phyloP scores from a whole-genome alignment of 2,329 filamentous ascomycete genomes.

The Fusarium odoratissimum region DNA sequence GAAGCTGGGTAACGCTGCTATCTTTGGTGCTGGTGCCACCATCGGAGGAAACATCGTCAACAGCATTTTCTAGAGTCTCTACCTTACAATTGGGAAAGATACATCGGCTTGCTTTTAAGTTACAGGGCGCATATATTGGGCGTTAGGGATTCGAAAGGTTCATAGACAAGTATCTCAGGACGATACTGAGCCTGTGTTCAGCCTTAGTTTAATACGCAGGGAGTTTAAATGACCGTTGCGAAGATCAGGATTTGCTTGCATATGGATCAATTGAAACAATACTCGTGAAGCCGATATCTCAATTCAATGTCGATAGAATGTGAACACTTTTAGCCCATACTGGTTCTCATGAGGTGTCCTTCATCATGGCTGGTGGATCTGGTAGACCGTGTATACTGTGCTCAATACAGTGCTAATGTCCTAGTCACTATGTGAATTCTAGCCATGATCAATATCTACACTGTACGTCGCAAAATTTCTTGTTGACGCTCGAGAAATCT shows the following conservation, averaged over 20 bases:
- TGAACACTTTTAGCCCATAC: background rate
- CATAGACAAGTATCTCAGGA: constrained; percentile 12
- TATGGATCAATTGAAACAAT: too few species aligned
- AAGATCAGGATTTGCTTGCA: background rate
- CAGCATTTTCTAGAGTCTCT: constrained; percentile 76
- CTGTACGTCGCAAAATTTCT: constrained; percentile 44
- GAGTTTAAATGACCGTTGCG: background rate
- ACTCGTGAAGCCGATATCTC: background rate
- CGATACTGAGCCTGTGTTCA: background rate
- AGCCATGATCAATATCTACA: constrained; percentile 23
- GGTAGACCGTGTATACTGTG: constrained; percentile 17
- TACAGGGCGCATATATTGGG: constrained; percentile 17
- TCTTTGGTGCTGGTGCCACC: constrained; percentile 93
- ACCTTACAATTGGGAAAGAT: background rate
- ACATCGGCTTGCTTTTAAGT: background rate
- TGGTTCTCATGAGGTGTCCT: constrained; percentile 16
- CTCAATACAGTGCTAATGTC: constrained; percentile 1
- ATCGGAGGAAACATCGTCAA: constrained; percentile 92
- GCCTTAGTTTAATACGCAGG: background rate
- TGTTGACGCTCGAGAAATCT: constrained; percentile 25
- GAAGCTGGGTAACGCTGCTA: constrained; percentile 83
- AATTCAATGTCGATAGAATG: background rate
- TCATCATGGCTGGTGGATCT: constrained; percentile 31
- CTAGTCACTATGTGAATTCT: accelerated
- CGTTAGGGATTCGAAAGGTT: constrained; percentile 27